Conservation (phyloP, 495 filamentous ascomycete genomes). For the Penicillium goetzii region DNA sequence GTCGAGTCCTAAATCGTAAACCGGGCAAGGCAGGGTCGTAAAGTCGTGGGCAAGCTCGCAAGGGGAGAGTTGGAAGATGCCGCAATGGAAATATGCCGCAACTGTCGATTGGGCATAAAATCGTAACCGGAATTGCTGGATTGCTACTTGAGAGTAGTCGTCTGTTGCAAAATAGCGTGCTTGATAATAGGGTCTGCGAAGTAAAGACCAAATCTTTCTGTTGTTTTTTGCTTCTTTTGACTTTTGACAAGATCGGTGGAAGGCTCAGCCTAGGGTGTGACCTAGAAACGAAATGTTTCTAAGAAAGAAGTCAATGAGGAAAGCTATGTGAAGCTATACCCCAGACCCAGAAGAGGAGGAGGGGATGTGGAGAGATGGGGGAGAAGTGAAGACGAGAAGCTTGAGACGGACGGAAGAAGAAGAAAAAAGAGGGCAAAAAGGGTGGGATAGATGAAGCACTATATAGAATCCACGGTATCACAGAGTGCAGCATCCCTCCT, state of each 20-base stretch:
- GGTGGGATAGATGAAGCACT: constrained; percentile 19
- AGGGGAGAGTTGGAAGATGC: constrained; percentile 6
- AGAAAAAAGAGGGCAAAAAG: constrained; percentile 4
- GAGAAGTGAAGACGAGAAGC: not conserved
- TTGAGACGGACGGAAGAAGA: constrained; percentile 7
- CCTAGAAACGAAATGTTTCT: not conserved
- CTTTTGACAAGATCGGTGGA: constrained; percentile 6
- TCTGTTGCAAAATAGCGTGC: constrained; percentile 3
- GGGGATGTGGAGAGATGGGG: not conserved
- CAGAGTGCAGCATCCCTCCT: not conserved
- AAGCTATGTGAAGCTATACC: constrained; percentile 27
- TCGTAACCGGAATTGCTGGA: constrained; percentile 6
- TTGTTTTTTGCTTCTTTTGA: constrained; percentile 16
- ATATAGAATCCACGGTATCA: constrained; percentile 23
- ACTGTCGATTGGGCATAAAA: constrained; percentile 8
- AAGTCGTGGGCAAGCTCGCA: constrained; percentile 12
- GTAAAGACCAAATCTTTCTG: constrained; percentile 19
- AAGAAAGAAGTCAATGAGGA: constrained; percentile 4
- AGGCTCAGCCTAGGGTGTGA: not conserved
- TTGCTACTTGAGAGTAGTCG: constrained; percentile 26
- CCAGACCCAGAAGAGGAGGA: constrained; percentile 10
- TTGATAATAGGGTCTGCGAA: constrained; percentile 12
- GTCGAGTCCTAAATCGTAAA: constrained; percentile 8
- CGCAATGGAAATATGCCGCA: constrained; percentile 10
- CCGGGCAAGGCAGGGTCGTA: not conserved